Evolutionary conservation across 441 rosid genomes (phyloP).

Genomic region (Francoa sonchifolia): DNA sequence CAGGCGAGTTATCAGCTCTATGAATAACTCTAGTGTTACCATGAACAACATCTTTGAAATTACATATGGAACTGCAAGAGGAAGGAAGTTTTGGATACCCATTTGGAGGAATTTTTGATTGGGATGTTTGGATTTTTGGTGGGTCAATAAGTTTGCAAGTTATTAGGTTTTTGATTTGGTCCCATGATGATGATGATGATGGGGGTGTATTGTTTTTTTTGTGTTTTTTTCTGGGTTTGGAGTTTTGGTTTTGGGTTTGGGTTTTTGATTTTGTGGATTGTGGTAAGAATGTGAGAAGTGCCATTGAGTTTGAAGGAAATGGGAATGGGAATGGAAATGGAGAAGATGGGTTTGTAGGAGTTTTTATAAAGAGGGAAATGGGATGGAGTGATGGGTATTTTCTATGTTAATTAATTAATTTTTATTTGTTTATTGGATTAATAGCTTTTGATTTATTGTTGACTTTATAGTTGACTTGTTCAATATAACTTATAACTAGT

Average conservation of each 20-base stretch:
- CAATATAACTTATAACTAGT: no score
- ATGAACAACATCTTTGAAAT: conserved; percentile 68
- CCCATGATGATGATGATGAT: conserved; percentile 89
- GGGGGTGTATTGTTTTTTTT: conserved; percentile 25
- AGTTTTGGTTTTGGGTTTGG: conserved; percentile 19
- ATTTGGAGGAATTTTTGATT: conserved; percentile 13
- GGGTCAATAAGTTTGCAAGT: conserved; percentile 85
- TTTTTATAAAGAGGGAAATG: no score
- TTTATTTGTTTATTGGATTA: no score
- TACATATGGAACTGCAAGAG: conserved; percentile 79
- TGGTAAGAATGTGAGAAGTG: conserved; percentile 50
- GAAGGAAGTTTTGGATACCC: conserved; percentile 39
- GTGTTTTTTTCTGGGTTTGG: conserved; percentile 23
- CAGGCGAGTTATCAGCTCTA: conserved; percentile 84
- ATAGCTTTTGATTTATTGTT: no score
- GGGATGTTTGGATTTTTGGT: conserved; percentile 35
- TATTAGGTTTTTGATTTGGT: conserved; percentile 84
- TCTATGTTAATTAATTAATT: no score
- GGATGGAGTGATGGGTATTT: no score
- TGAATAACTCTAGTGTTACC: conserved; percentile 85
- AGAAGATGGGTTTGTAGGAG: not conserved
- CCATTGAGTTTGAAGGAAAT: conserved; percentile 37
- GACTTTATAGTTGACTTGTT: no score
- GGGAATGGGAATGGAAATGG: not conserved
- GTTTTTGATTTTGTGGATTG: conserved; percentile 29